phyloP scores from a whole-genome alignment of 164 flowering plant species.

The Houttuynia cordata region DNA sequence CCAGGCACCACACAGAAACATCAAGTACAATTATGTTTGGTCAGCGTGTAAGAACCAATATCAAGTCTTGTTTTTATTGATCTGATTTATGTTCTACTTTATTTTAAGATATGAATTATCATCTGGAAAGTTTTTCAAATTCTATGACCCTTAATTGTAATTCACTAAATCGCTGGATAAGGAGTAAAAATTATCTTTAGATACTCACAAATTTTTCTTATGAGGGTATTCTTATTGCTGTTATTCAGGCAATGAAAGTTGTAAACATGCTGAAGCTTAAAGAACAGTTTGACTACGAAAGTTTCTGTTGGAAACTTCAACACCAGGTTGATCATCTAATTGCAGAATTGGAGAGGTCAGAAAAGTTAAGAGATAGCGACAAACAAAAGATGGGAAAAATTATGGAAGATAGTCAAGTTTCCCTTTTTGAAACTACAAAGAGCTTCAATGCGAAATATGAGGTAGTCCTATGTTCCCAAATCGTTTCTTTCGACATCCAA shows the following conservation, averaged over 20 bases:
- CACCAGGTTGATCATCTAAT: constrained; percentile 60
- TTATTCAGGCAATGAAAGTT: constrained; percentile 77
- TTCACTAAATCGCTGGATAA: no score
- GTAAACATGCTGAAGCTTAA: constrained; percentile 68
- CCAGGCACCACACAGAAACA: constrained; percentile 67
- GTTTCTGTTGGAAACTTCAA: constrained; percentile 73
- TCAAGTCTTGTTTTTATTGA: no score
- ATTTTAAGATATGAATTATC: no score
- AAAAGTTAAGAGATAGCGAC: constrained; percentile 44
- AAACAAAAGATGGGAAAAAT: constrained; percentile 33
- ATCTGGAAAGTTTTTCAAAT: background rate
- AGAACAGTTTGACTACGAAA: constrained; percentile 91
- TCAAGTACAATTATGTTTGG: constrained; percentile 92
- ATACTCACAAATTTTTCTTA: background rate
- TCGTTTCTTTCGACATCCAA: background rate
- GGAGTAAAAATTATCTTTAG: no score
- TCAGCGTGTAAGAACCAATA: constrained; percentile 65
- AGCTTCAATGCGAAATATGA: constrained; percentile 47
- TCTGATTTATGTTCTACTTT: no score
- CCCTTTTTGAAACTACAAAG: constrained; percentile 43
- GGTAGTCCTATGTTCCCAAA: constrained; percentile 29
- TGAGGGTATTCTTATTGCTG: background rate
- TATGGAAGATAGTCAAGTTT: constrained; percentile 34
- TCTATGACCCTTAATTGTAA: background rate
- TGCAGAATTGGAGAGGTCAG: constrained; percentile 61